Conservation (phyloP, 2,329 filamentous ascomycete genomes). For the Coniochaeta prunicola region DNA sequence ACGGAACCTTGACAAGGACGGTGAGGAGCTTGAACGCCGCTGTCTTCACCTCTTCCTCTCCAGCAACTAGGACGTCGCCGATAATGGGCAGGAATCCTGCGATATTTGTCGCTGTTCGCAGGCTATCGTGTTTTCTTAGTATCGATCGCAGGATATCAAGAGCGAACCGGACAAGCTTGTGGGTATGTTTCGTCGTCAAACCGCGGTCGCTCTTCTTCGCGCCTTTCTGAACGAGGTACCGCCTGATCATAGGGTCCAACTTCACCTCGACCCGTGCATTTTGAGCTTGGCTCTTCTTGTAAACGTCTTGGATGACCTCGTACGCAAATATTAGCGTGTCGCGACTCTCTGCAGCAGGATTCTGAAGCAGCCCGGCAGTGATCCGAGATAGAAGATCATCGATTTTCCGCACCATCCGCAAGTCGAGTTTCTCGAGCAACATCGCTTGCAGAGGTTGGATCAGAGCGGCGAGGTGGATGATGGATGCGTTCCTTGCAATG, state of each 20-base stretch:
- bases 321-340: slow-evolving; percentile 93
- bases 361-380: slow-evolving; percentile 73
- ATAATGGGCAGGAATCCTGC: slow-evolving; percentile 82
- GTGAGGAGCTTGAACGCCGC: slow-evolving; percentile 80
- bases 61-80: slow-evolving; percentile 75
- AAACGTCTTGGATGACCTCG: slow-evolving; percentile 83
- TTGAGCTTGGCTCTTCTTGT: slow-evolving; percentile 44
- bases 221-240: slow-evolving; percentile 75
- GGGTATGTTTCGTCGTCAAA: slow-evolving; percentile 68
- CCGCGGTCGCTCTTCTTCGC: slow-evolving; percentile 68
- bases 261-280: slow-evolving; percentile 44
- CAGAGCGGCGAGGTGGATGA: slow-evolving; percentile 66
- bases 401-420: slow-evolving; percentile 79
- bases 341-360: slow-evolving; percentile 67
- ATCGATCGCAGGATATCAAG: slow-evolving; percentile 80
- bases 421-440: slow-evolving; percentile 74
- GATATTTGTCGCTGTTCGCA: slow-evolving; percentile 74
- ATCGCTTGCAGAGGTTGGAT: slow-evolving; percentile 72
- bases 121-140: slow-evolving; percentile 75
- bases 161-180: slow-evolving; percentile 84
- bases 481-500: slow-evolving; percentile 73
- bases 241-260: slow-evolving; percentile 55
- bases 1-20: slow-evolving; percentile 76
- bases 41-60: slow-evolving; percentile 88
- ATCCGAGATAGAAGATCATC: slow-evolving; percentile 83